Evolutionary conservation across 345 rosid genomes (phyloP).

Genomic region (Salix suchowensis): DNA sequence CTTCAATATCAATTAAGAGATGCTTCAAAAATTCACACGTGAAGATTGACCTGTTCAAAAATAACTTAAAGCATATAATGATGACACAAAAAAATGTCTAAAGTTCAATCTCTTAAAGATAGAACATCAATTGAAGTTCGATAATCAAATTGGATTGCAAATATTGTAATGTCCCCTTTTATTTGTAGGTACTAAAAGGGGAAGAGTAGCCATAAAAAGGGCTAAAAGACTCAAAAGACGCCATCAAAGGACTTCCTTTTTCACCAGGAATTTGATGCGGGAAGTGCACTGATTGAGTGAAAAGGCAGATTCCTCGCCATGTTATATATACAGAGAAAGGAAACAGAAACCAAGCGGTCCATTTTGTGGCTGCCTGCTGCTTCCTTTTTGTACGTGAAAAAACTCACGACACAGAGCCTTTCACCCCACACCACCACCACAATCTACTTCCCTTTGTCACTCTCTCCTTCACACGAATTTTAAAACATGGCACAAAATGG

Average conservation of each 20-base stretch:
- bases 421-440: background rate
- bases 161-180: too few relatives aligned
- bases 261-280: background rate
- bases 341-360: background rate
- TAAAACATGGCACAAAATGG: slow-evolving; percentile 54
- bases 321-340: background rate
- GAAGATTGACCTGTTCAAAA: too few relatives aligned
- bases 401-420: background rate
- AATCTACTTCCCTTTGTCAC: background rate
- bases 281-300: background rate
- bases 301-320: background rate
- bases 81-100: too few relatives aligned
- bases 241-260: background rate
- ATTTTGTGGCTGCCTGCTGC: background rate
- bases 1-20: too few relatives aligned
- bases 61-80: too few relatives aligned
- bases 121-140: too few relatives aligned
- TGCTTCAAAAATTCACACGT: too few relatives aligned
- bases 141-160: too few relatives aligned
- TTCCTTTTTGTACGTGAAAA: background rate
- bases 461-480: background rate
- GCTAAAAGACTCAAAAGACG: background rate
- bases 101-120: too few relatives aligned
- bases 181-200: too few relatives aligned
- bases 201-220: background rate